Percentiles rank a stretch among this genome's conserved stretches.
These are phyloP conservation scores for Alternaria hordeiaustralica DNA, from an alignment of 2,329 filamentous ascomycete genomes.

Conservation along the genomic window DNA sequence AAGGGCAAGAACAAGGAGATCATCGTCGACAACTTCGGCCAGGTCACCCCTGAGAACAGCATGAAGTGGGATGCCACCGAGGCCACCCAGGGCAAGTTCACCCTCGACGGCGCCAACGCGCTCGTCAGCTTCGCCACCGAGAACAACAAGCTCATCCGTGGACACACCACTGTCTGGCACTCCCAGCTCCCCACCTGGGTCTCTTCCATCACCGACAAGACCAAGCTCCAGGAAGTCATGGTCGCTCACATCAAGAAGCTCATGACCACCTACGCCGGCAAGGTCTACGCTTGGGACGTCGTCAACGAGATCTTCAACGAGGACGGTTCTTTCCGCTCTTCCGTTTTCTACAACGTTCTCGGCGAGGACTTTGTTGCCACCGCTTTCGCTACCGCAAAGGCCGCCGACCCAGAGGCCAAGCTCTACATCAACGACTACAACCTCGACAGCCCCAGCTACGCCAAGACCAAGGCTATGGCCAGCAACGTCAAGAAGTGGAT, in stretches of 20 bases:
- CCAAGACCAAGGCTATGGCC: slow-evolving; percentile 65
- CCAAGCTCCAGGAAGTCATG: slow-evolving; percentile 62
- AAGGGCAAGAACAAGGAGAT: slow-evolving; percentile 60
- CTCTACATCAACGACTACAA: slow-evolving; percentile 77
- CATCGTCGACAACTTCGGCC: slow-evolving; percentile 67
- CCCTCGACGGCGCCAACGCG: slow-evolving; percentile 62
- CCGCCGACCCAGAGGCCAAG: slow-evolving; percentile 70
- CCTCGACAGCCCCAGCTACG: slow-evolving; percentile 65
- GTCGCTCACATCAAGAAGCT: slow-evolving; percentile 66
- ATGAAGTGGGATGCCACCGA: slow-evolving; percentile 72
- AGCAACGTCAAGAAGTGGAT: slow-evolving; percentile 69
- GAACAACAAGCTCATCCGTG: slow-evolving; percentile 66
- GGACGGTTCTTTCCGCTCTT: slow-evolving; percentile 64
- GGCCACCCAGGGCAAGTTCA: slow-evolving; percentile 59
- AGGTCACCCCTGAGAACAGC: slow-evolving; percentile 70
- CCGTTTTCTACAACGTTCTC: slow-evolving; percentile 71
- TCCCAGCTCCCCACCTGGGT: slow-evolving; percentile 63
- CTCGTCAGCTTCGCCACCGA: slow-evolving; percentile 65
- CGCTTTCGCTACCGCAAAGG: slow-evolving; percentile 71
- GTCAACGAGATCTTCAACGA: slow-evolving; percentile 60
- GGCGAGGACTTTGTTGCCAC: slow-evolving; percentile 74
- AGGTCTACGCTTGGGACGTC: slow-evolving; percentile 63
- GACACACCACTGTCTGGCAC: slow-evolving; percentile 72
- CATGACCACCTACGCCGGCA: slow-evolving; percentile 67
- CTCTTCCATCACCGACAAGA: slow-evolving; percentile 59